Evolutionary conservation across 2,329 filamentous ascomycete species (phyloP), one percentile per base, ranked within the genome.

Genomic region (Penicillium sp.): DNA sequence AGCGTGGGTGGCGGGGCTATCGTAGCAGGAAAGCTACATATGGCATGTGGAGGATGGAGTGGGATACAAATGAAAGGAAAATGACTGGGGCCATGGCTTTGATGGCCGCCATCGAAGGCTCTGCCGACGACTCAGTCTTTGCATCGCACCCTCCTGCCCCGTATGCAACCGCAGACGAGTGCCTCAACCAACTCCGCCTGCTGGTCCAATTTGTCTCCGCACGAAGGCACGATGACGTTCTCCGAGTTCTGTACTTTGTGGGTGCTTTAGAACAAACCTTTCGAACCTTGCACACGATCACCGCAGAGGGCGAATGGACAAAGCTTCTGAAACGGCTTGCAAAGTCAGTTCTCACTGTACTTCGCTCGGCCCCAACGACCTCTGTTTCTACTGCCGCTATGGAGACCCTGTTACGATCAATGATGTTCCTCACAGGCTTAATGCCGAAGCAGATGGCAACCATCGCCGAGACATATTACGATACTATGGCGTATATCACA

Each of bases 1-100:
- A 98, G 74, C 85, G 86, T 65, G 80, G 84, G 75, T 98, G 93
- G 93, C 85, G 94, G 73, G 92, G 92, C 14, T 85, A 96, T 74
- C 82, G 75, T 57, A 81, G 79, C 59, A 85, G 93, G 67, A 82
- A 79, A 60, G 72, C 75, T 52, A 79, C 90, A 61, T 85, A 85
- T 63, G 77, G 82, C 49, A 69, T 70, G 55, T 87, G 85, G 77
- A 83, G 89, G 62, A 72, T 75, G 52, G 75, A 83, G 41, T 91
- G 91, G 78, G 89, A 93, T 74, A 70, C 77, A 9, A 70, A 84
- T 36, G 88, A 89, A 67, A 69, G 68, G 54, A 64, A 67, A 60
- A 75, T 77, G 55, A 61, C 66, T 13, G 62, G 69, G 56, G 75
- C 77, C 58, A 43, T 59, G 33, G 60, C 54, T 14, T 19, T 61